A percentile compares a stretch with the other conserved stretches of the same genome.
phyloP scores from a whole-genome alignment of 1,139 yeast genomes.

The Candida tunisiensis region DNA sequence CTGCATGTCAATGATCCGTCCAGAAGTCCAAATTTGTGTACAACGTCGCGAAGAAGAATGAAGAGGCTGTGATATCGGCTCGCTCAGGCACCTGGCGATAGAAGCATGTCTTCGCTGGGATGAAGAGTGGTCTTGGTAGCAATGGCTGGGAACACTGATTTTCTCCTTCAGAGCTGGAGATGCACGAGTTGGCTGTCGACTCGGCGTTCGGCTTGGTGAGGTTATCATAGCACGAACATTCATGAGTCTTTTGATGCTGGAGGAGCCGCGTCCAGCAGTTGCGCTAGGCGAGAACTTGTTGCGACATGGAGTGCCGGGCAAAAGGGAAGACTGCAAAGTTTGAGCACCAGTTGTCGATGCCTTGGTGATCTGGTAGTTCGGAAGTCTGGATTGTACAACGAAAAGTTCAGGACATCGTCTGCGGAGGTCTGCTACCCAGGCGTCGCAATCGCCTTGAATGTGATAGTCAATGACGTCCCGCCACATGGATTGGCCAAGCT shows the following conservation, averaged over 20 bases:
- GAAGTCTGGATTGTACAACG: constrained; percentile 4
- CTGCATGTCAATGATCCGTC: too few species aligned
- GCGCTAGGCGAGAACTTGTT: neutral
- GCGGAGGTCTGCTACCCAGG: constrained; percentile 44
- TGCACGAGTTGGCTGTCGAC: too few species aligned
- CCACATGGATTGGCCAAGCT: constrained; percentile 33
- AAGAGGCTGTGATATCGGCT: too few species aligned
- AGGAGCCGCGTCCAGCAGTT: neutral
- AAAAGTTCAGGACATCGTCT: constrained; percentile 40
- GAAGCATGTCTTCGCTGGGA: too few species aligned
- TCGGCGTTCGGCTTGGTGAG: constrained; percentile 2
- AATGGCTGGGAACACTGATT: too few species aligned
- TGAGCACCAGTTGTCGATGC: neutral
- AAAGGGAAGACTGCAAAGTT: neutral
- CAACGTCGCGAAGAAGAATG: too few species aligned
- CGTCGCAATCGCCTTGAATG: constrained; percentile 66
- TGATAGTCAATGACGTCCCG: constrained; percentile 49
- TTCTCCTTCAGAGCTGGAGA: too few species aligned
- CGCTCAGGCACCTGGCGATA: too few species aligned
- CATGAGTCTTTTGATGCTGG: neutral
- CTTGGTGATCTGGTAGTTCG: neutral
- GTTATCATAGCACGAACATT: neutral
- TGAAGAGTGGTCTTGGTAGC: too few species aligned
- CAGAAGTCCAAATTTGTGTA: too few species aligned
- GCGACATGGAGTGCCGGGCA: neutral